Percentiles rank a stretch among this genome's conserved stretches.
Evolutionary conservation across 2,329 filamentous ascomycete genomes (phyloP).

Genomic region (Ophiobolus disseminans): DNA sequence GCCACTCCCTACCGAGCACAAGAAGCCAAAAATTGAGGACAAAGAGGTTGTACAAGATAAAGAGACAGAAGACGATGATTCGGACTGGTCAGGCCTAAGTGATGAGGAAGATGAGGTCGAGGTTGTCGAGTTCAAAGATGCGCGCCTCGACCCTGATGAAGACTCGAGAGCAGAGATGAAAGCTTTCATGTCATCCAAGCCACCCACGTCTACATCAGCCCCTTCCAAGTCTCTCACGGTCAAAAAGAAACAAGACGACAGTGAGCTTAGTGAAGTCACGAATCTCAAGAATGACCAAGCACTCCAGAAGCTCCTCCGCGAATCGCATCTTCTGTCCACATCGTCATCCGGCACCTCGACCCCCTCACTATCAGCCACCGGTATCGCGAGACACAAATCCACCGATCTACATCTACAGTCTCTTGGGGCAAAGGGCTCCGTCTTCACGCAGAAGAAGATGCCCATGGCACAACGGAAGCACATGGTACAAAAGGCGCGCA

Average conservation of each 20-base stretch:
- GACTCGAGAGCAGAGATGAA: slow-evolving; percentile 69
- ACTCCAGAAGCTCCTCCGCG: slow-evolving; percentile 85
- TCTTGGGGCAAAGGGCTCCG: slow-evolving; percentile 77
- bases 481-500: slow-evolving; percentile 72
- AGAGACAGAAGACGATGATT: slow-evolving; percentile 46
- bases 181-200: slow-evolving; percentile 73
- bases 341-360: slow-evolving; percentile 54
- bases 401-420: slow-evolving; percentile 83
- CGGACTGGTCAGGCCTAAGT: slow-evolving; percentile 69
- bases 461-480: slow-evolving; percentile 85
- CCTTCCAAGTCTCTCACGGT: slow-evolving; percentile 19
- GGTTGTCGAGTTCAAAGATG: slow-evolving; percentile 53
- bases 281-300: slow-evolving; percentile 92
- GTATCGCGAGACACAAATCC: slow-evolving; percentile 79
- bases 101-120: slow-evolving; percentile 50
- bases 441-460: slow-evolving; percentile 84
- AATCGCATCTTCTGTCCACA: slow-evolving; percentile 82
- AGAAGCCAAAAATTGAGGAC: slow-evolving; percentile 35
- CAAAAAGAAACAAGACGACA: slow-evolving; percentile 31
- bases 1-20: slow-evolving; percentile 63
- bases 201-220: slow-evolving; percentile 50
- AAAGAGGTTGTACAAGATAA: slow-evolving; percentile 39
- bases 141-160: slow-evolving; percentile 20
- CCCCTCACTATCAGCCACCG: slow-evolving; percentile 58
- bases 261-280: slow-evolving; percentile 64